A percentile compares a stretch with the other conserved stretches of the same genome.
These are phyloP conservation scores for Jacaranda mimosifolia DNA, from an alignment of 257 asterid genomes.

Conservation along the genomic window DNA sequence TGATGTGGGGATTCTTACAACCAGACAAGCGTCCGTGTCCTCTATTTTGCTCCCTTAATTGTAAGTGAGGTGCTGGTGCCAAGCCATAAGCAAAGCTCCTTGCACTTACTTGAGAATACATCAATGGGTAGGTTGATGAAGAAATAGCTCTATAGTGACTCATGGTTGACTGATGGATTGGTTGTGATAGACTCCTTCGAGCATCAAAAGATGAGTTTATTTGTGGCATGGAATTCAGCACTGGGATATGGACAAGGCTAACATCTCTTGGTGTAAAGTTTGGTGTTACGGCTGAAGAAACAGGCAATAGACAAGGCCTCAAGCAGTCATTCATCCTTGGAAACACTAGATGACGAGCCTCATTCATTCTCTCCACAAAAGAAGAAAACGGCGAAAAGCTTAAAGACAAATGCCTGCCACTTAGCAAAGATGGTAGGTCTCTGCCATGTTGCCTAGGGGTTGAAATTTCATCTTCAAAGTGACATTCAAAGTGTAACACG, in stretches of 20 bases:
- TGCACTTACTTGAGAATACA: constrained; percentile 22
- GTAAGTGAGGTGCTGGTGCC: constrained; percentile 15
- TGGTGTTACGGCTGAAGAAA: constrained; percentile 18
- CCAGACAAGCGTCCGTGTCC: constrained; percentile 1
- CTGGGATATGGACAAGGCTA: constrained; percentile 10
- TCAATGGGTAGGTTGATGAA: constrained; percentile 27
- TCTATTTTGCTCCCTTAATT: constrained; percentile 21
- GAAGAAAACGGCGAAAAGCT: constrained; percentile 27
- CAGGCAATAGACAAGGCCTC: constrained; percentile 29
- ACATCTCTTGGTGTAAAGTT: constrained; percentile 6
- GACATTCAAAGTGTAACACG: constrained; percentile 49
- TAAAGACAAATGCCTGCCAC: constrained; percentile 14
- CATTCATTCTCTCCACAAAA: constrained; percentile 22
- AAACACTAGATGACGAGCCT: neutral
- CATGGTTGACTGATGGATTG: constrained; percentile 17
- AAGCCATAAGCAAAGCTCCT: constrained; percentile 29
- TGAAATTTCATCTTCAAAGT: constrained; percentile 12
- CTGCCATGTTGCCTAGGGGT: neutral
- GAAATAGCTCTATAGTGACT: constrained; percentile 14
- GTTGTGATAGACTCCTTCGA: neutral
- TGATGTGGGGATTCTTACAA: constrained; percentile 17
- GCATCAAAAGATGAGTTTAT: constrained; percentile 28
- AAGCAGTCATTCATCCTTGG: constrained; percentile 30
- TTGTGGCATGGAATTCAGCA: constrained; percentile 35
- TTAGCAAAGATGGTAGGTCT: constrained; percentile 30